Evolutionary conservation across 495 filamentous ascomycete species (phyloP).

Genomic region (Hyaloscypha finlandica): DNA sequence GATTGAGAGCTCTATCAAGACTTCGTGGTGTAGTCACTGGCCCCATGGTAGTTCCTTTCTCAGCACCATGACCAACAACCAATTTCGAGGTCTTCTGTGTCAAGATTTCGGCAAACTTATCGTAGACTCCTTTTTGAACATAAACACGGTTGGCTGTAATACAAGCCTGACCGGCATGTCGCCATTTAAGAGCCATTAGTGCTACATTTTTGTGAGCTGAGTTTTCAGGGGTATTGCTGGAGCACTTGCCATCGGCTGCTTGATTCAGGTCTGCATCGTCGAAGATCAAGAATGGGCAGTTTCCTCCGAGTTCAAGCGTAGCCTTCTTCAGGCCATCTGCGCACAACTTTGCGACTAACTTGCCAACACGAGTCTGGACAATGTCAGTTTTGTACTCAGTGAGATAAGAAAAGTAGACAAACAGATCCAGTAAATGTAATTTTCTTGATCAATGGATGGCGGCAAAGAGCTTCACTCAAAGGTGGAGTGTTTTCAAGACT

Average conservation of each 20-base stretch:
- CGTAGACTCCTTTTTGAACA: conserved; percentile 60
- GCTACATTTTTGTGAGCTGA: conserved; percentile 31
- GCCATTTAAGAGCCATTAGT: conserved; percentile 63
- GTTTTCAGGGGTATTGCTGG: not conserved
- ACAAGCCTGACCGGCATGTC: conserved; percentile 70
- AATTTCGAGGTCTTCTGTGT: conserved; percentile 55
- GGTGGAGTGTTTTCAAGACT: conserved; percentile 64
- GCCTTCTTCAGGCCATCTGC: conserved; percentile 68
- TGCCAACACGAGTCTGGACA: conserved; percentile 55
- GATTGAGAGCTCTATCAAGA: conserved; percentile 61
- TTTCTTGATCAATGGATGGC: conserved; percentile 65
- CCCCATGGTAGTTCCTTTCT: conserved; percentile 63
- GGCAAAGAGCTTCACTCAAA: conserved; percentile 65
- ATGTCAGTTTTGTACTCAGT: conserved; percentile 9
- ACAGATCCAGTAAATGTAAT: conserved; percentile 71
- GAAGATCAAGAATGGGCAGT: conserved; percentile 75
- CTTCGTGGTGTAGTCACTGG: conserved; percentile 65
- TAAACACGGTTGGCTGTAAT: conserved; percentile 75
- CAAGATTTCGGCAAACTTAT: conserved; percentile 54
- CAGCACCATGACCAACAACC: conserved; percentile 65
- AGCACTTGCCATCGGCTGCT: conserved; percentile 50
- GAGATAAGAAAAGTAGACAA: conserved; percentile 7
- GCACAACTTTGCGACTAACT: conserved; percentile 54
- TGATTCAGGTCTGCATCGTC: conserved; percentile 70
- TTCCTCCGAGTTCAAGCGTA: conserved; percentile 73